Conservation (phyloP, 2,329 filamentous ascomycete genomes). For the Ophiostoma perfectum region DNA sequence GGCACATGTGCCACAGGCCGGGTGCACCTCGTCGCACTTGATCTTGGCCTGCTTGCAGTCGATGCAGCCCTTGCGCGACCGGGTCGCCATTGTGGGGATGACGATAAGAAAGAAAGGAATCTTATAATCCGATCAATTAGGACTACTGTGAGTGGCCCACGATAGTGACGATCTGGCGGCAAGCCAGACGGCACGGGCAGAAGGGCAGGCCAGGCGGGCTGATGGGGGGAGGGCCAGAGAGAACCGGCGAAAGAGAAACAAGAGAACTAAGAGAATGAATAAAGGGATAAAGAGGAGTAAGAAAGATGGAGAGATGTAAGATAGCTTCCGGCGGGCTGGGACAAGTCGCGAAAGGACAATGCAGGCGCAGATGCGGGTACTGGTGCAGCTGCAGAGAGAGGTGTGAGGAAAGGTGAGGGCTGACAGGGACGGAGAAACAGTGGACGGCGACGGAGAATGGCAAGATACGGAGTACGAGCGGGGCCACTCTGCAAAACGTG, state of each 20-base stretch:
- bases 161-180: too few relatives aligned
- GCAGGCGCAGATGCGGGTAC: neutral
- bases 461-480: neutral
- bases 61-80: slow-evolving; percentile 26
- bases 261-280: neutral
- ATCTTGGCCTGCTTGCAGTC: slow-evolving; percentile 27
- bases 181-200: too few relatives aligned
- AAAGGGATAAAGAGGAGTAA: neutral
- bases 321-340: slow-evolving; percentile 6
- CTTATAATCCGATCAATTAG: neutral
- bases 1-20: slow-evolving; percentile 24
- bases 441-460: neutral
- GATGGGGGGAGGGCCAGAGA: too few relatives aligned
- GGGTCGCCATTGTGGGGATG: slow-evolving; percentile 21
- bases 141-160: too few relatives aligned
- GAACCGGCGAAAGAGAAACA: neutral
- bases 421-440: neutral
- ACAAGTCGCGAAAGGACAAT: neutral
- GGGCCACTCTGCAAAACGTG: neutral
- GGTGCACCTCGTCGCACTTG: slow-evolving; percentile 26
- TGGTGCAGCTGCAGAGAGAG: neutral
- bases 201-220: too few relatives aligned
- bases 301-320: neutral
- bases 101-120: neutral
- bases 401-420: neutral